These are phyloP conservation scores for Melampsora larici-populina DNA, from an alignment of 1,284 basidiomycete species.

Conservation along the genomic window DNA sequence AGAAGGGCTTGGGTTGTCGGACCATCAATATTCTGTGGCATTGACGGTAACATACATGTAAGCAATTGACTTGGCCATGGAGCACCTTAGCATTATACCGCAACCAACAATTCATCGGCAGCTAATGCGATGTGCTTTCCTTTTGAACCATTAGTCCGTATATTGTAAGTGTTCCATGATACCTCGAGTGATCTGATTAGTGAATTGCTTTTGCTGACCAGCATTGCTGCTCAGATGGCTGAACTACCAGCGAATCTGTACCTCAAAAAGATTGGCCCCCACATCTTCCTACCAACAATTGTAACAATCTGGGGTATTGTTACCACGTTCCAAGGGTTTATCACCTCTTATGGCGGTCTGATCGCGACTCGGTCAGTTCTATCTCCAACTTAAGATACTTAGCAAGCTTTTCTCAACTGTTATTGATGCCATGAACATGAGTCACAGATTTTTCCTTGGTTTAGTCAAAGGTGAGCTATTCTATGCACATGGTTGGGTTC, in stretches of 20 bases:
- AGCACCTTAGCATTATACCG: not conserved
- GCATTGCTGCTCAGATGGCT: not conserved
- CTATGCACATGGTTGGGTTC: not conserved
- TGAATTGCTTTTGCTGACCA: not conserved
- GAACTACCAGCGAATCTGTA: conserved; percentile 47
- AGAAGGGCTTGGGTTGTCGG: conserved; percentile 11
- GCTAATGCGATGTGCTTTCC: not conserved
- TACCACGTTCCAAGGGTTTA: conserved; percentile 43
- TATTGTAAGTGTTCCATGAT: conserved; percentile 16
- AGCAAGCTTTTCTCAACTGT: not conserved
- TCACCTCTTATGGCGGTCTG: conserved; percentile 33
- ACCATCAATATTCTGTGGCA: conserved; percentile 37
- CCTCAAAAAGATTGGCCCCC: conserved; percentile 45
- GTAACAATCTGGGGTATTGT: conserved; percentile 48
- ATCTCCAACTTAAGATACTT: not conserved
- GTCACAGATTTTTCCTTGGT: conserved; percentile 34
- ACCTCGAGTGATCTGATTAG: not conserved
- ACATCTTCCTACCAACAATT: conserved; percentile 46
- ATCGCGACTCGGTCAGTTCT: conserved; percentile 20
- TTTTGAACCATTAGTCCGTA: conserved; percentile 14
- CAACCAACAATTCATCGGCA: not conserved
- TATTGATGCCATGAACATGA: not conserved
- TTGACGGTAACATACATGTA: conserved; percentile 38
- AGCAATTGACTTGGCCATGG: not conserved
- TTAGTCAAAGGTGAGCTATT: conserved; percentile 21